Conservation (phyloP, 2,329 filamentous ascomycete genomes). For the Aspergillus sp. region DNA sequence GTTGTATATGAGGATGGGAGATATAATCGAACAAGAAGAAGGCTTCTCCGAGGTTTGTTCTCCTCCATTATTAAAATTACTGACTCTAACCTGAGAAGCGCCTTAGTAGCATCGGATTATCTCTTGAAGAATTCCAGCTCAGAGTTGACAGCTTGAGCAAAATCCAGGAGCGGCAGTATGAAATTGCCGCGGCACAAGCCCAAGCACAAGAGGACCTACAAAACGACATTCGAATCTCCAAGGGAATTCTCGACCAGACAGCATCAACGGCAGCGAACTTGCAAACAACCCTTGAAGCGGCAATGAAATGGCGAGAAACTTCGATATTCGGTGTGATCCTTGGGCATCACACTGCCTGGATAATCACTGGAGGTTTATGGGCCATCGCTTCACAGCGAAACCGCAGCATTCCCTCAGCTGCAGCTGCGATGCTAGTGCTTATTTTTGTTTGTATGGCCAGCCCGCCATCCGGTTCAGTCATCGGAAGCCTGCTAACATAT, state of each 20-base stretch:
- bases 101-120: conserved; percentile 32
- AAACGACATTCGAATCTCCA: conserved; percentile 27
- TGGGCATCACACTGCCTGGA: not conserved
- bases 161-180: conserved; percentile 35
- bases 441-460: not conserved
- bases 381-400: not conserved
- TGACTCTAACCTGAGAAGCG: conserved; percentile 32
- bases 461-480: not conserved
- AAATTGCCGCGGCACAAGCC: conserved; percentile 27
- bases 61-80: not conserved
- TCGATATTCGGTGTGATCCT: conserved; percentile 20
- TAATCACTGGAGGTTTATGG: not conserved
- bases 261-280: conserved; percentile 30
- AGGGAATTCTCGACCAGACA: conserved; percentile 33
- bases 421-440: not conserved
- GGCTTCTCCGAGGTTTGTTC: conserved; percentile 33
- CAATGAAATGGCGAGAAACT: conserved; percentile 23
- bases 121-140: conserved; percentile 33
- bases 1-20: conserved; percentile 26
- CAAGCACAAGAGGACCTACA: conserved; percentile 28
- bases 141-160: conserved; percentile 33
- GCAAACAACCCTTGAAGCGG: conserved; percentile 32
- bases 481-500: not conserved
- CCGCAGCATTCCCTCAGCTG: not conserved
- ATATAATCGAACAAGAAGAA: conserved; percentile 34